These are phyloP conservation scores for Sporothrix dimorphospora DNA, from an alignment of 2,329 filamentous ascomycete genomes.

Conservation along the genomic window DNA sequence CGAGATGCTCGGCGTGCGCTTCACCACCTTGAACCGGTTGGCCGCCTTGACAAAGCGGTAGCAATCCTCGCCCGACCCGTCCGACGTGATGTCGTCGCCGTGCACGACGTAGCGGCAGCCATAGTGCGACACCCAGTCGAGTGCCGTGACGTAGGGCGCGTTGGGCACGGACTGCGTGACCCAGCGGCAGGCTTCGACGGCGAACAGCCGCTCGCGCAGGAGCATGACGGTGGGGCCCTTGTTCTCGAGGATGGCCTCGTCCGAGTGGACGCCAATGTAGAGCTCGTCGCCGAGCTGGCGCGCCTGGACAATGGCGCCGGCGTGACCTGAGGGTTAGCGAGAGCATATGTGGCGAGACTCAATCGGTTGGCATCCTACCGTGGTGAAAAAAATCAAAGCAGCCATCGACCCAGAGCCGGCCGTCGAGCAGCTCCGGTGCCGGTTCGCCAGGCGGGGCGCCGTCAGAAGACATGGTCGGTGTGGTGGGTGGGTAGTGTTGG, in stretches of 20 bases:
- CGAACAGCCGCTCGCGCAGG: slow-evolving; percentile 82
- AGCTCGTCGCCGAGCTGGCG: slow-evolving; percentile 88
- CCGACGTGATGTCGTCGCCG: slow-evolving; percentile 54
- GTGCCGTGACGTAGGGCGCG: slow-evolving; percentile 91
- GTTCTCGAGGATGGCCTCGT: slow-evolving; percentile 93
- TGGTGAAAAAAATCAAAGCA: slow-evolving; percentile 99
- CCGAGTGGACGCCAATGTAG: slow-evolving; percentile 90
- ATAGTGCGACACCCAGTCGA: slow-evolving; percentile 93
- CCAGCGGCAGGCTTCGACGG: slow-evolving; percentile 95
- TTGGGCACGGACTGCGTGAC: slow-evolving; percentile 79
- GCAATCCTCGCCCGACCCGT: slow-evolving; percentile 91
- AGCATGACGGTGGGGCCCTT: slow-evolving; percentile 99
- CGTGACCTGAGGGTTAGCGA: slow-evolving; percentile 71
- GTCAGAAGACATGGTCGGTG: slow-evolving; percentile 28
- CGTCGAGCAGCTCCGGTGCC: slow-evolving; percentile 60
- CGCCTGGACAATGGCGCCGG: slow-evolving; percentile 94
- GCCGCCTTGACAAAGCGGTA: slow-evolving; percentile 97
- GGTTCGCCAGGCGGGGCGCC: slow-evolving; percentile 49
- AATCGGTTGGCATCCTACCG: slow-evolving; percentile 54
- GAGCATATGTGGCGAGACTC: neutral
- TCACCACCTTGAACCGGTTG: slow-evolving; percentile 92
- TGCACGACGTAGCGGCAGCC: slow-evolving; percentile 78
- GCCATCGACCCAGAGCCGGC: slow-evolving; percentile 95
- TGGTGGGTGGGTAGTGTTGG: neutral
- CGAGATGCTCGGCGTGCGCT: slow-evolving; percentile 92